Base-by-base conservation (phyloP, 1,139 yeast species). In the Suhomyces bolitotheri region DNA sequence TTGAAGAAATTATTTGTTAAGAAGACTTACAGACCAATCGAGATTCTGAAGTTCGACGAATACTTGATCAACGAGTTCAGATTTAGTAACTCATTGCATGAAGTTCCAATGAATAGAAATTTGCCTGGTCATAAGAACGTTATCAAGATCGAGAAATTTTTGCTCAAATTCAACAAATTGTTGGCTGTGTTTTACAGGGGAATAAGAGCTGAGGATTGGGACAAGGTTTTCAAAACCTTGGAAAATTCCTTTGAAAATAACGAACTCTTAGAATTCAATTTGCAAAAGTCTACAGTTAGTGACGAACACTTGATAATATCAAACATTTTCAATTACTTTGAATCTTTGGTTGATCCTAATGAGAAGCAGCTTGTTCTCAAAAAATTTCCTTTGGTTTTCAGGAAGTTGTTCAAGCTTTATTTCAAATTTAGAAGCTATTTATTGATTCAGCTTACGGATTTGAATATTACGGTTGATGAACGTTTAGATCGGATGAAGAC, bases 131-230 rank as follows among this genome's bases (percentile, higher is more conserved):
- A 66, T 49, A 66, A 63, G 46, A 75, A 73, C 40, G 53, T 66
- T 7, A 54, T 56, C 16, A 67, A 68, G 41, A 62, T 82, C 52
- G 81, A 79, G 47, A 62, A 71, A 46, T 77, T 85, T 56, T 66
- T 88, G 22, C 76, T 75, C 41, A 75, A 75, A 34, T 60, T 90
- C 43, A 92, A 92, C 58, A 65, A 71, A 23, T 64, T 87, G 7
- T 73, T 85, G 26, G 69, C 78, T 1, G 75, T 76, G 4, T 71
- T 83, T 29, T 80, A 84, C 51, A 68, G 66, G 21, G 74, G 80
- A 15, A 76, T 86, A 16, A 71, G 78, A 22, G 58, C 80, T 12
- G 78, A 76, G 41, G 96, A 90, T 53, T 92, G 97, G 97, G 70
- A 88, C 43, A 74, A 74, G 39, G 74, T 82, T 6, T 85, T 77